A percentile compares a stretch with the other conserved stretches of the same genome.
These are phyloP conservation scores for Starmerella scarabaei DNA, from an alignment of 805 yeast species.

Conservation along the genomic window DNA sequence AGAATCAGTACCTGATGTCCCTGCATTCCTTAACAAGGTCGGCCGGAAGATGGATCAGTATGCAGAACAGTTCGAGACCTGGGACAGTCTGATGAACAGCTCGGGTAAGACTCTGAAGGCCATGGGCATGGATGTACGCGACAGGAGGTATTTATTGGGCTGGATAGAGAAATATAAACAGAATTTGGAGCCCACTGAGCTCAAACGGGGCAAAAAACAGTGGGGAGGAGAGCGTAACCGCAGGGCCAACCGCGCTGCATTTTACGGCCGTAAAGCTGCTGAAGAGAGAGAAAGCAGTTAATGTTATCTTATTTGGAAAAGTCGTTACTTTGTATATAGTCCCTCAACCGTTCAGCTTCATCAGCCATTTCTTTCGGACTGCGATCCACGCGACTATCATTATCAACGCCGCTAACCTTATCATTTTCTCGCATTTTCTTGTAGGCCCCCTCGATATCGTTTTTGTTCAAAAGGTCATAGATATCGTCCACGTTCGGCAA, in stretches of 20 bases:
- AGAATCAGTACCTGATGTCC: conserved; percentile 48
- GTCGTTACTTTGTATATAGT: conserved; percentile 10
- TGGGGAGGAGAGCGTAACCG: conserved; percentile 82
- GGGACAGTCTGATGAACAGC: conserved; percentile 54
- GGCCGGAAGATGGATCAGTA: conserved; percentile 67
- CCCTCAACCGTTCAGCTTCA: conserved; percentile 49
- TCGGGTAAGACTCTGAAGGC: conserved; percentile 48
- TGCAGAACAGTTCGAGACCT: conserved; percentile 54
- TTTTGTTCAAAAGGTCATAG: conserved; percentile 48
- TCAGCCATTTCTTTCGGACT: conserved; percentile 49
- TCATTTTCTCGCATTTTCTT: conserved; percentile 23
- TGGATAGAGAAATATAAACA: conserved; percentile 59
- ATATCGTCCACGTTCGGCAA: conserved; percentile 60
- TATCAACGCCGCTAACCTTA: conserved; percentile 28
- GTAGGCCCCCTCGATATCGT: conserved; percentile 38
- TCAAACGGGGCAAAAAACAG: conserved; percentile 56
- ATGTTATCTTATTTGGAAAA: neutral
- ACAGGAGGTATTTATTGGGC: conserved; percentile 51
- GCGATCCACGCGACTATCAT: conserved; percentile 46
- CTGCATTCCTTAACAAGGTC: conserved; percentile 58
- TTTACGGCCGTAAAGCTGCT: conserved; percentile 25
- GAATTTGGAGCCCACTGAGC: conserved; percentile 42
- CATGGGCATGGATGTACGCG: conserved; percentile 59
- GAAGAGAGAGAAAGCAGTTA: conserved; percentile 19
- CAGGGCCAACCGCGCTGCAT: conserved; percentile 45